Evolutionary conservation across 192 early-diverging fungal species (phyloP).

Genomic region (Coemansia sp.): DNA sequence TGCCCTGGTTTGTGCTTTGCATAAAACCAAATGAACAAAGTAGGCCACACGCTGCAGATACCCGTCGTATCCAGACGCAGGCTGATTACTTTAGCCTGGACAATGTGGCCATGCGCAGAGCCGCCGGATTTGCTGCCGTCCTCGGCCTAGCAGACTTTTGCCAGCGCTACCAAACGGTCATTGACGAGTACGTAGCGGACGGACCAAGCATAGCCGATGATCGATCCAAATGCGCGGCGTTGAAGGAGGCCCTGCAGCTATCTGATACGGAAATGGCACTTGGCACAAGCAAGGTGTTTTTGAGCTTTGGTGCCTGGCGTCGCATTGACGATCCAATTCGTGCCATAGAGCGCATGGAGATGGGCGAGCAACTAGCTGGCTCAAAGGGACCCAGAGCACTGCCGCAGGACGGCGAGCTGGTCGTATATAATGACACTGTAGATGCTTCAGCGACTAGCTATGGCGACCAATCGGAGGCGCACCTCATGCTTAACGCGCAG

Average conservation of each 20-base stretch:
- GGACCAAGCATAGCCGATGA: constrained; percentile 20
- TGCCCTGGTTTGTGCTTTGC: constrained; percentile 77
- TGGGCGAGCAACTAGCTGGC: constrained; percentile 56
- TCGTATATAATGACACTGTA: constrained; percentile 27
- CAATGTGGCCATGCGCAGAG: constrained; percentile 39
- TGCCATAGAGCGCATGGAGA: constrained; percentile 58
- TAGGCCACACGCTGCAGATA: constrained; percentile 24
- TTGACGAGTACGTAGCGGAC: constrained; percentile 47
- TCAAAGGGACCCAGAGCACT: constrained; percentile 36
- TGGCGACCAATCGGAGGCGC: constrained; percentile 50
- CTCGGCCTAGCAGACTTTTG: constrained; percentile 42
- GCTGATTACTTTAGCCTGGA: constrained; percentile 28
- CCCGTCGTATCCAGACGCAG: constrained; percentile 53
- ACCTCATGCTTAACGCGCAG: constrained; percentile 52
- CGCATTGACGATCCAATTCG: constrained; percentile 77
- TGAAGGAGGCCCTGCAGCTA: constrained; percentile 53
- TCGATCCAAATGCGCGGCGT: constrained; percentile 24
- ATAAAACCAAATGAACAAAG: constrained; percentile 55
- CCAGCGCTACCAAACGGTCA: constrained; percentile 47
- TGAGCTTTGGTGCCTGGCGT: constrained; percentile 78
- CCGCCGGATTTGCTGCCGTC: constrained; percentile 45
- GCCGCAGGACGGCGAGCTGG: constrained; percentile 41
- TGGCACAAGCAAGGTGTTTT: constrained; percentile 63
- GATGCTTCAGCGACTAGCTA: constrained; percentile 34
- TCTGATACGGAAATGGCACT: constrained; percentile 55